Evolutionary conservation across 164 flowering plant genomes (phyloP).

Genomic region (Vitis labrusca): DNA sequence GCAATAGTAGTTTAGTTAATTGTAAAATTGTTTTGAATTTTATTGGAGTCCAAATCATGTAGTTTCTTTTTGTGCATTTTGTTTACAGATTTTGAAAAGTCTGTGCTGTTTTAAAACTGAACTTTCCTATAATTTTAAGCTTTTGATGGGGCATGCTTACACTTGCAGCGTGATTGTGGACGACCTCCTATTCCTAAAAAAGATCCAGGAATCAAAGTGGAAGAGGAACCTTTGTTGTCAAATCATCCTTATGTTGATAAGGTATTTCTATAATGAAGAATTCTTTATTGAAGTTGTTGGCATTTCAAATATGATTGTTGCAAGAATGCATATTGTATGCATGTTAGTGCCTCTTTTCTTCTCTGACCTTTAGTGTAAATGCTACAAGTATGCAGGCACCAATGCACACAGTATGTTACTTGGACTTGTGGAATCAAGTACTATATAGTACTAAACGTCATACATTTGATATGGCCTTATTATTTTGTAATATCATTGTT

Average conservation of each 20-base stretch:
- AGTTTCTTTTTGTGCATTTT: neutral
- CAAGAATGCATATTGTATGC: no score
- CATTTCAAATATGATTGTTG: neutral
- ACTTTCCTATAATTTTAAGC: neutral
- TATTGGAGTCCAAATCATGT: neutral
- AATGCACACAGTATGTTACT: neutral
- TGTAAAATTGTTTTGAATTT: neutral
- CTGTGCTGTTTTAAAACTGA: no score
- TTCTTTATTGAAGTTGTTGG: constrained; percentile 1
- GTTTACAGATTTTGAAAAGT: neutral
- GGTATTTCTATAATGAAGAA: constrained; percentile 37
- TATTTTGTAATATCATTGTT: no score
- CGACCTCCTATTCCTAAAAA: constrained; percentile 83
- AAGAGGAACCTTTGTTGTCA: constrained; percentile 76
- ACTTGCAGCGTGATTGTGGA: constrained; percentile 87
- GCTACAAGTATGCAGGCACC: no score
- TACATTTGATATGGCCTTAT: no score
- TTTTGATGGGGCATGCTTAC: constrained; percentile 9
- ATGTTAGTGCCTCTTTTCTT: no score
- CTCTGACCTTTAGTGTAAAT: no score
- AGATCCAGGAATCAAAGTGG: constrained; percentile 67
- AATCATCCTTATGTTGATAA: constrained; percentile 92
- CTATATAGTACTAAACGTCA: no score
- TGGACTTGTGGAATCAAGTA: neutral
- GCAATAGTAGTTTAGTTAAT: neutral